Percentiles rank a stretch among this genome's conserved stretches.
Conservation (phyloP, 2,329 filamentous ascomycete genomes). For the Zasmidium citrigriseum region DNA sequence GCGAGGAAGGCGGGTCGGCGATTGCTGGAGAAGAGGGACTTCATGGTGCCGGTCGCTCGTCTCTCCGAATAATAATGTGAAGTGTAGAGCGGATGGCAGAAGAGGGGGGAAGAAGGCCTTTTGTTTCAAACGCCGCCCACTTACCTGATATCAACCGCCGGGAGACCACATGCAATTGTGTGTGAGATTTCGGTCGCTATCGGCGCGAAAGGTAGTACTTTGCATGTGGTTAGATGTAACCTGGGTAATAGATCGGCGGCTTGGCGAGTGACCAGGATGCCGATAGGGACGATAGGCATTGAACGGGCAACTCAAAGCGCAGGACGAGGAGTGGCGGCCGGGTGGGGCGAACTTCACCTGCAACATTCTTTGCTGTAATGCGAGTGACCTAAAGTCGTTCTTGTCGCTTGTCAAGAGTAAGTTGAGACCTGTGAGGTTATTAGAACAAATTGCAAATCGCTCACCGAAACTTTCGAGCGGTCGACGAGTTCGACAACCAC, state of each 20-base stretch:
- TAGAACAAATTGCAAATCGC: not conserved
- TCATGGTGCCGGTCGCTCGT: constrained; percentile 5
- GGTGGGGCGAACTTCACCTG: not conserved
- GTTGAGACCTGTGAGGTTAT: not conserved
- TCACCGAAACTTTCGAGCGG: not conserved
- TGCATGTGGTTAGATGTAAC: not conserved
- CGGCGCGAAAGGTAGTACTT: not conserved
- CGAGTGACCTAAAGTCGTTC: not conserved
- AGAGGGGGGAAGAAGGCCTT: not conserved
- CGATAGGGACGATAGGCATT: constrained; percentile 3
- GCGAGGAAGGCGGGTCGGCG: constrained; percentile 17
- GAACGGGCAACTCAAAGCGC: constrained; percentile 3
- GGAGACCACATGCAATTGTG: not conserved
- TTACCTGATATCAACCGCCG: not conserved
- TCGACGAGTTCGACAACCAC: not conserved
- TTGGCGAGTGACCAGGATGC: constrained; percentile 2
- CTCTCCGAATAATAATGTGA: not conserved
- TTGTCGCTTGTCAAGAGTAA: not conserved
- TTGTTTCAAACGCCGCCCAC: not conserved
- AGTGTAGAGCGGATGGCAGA: not conserved
- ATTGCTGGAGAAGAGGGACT: constrained; percentile 11
- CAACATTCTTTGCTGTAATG: not conserved
- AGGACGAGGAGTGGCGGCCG: not conserved
- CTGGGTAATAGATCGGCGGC: constrained; percentile 1
- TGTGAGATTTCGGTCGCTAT: not conserved